Percentiles rank a stretch among this genome's conserved stretches.
Evolutionary conservation across 192 early-diverging fungal species (phyloP).

Genomic region (Thamnidium elegans): DNA sequence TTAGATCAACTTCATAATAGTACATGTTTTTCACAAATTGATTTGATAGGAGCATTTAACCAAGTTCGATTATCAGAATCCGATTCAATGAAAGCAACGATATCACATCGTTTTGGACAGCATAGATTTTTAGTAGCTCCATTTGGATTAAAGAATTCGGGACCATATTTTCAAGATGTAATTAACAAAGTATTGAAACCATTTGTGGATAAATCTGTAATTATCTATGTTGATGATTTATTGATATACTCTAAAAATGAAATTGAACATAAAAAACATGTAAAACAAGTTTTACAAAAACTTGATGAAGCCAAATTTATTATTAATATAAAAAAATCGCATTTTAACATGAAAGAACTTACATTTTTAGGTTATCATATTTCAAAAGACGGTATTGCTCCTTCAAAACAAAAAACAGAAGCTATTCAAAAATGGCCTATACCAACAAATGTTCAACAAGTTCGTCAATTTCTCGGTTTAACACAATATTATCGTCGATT

Average conservation of each 20-base stretch:
- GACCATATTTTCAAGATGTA: constrained; percentile 19
- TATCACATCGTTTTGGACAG: constrained; percentile 19
- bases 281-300: constrained; percentile 6
- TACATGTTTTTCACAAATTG: too few species aligned
- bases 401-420: constrained; percentile 23
- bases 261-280: constrained; percentile 35
- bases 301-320: constrained; percentile 22
- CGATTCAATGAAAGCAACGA: constrained; percentile 39
- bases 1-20: too few species aligned
- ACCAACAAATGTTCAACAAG: constrained; percentile 17
- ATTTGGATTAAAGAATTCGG: too few species aligned
- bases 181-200: constrained; percentile 12
- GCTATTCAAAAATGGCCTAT: constrained; percentile 20
- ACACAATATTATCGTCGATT: too few species aligned
- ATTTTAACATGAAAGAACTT: constrained; percentile 15
- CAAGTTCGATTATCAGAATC: constrained; percentile 35
- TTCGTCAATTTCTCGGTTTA: constrained; percentile 27
- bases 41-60: too few species aligned
- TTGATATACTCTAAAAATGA: constrained; percentile 32
- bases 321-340: constrained; percentile 15
- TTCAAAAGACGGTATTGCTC: constrained; percentile 16
- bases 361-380: constrained; percentile 35
- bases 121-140: constrained; percentile 27
- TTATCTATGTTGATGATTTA: constrained; percentile 48
- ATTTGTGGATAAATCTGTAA: constrained; percentile 7